Percentiles rank a stretch among this genome's conserved stretches.
Conservation (phyloP, 805 yeast genomes). For the Candida peoriensis region DNA sequence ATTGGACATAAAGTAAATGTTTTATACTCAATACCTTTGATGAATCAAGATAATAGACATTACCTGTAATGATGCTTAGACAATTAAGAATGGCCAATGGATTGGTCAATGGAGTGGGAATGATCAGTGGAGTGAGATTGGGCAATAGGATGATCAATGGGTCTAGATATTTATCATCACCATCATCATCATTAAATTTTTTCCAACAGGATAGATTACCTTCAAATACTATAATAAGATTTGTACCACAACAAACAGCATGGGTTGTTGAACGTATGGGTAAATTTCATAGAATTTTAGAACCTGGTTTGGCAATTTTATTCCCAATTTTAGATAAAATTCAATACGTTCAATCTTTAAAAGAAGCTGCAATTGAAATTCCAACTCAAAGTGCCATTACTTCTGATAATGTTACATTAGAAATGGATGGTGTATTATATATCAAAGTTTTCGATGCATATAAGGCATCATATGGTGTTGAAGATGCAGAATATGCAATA, state of each 20-base stretch:
- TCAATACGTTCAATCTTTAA: constrained; percentile 75
- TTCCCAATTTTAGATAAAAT: constrained; percentile 71
- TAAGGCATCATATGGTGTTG: constrained; percentile 84
- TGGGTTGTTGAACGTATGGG: constrained; percentile 94
- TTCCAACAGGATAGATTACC: constrained; percentile 64
- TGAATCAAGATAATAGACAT: no score
- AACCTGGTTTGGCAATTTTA: constrained; percentile 74
- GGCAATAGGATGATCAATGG: no score
- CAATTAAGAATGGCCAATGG: no score
- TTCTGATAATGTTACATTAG: constrained; percentile 78
- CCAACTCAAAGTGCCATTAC: constrained; percentile 84
- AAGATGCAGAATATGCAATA: constrained; percentile 81
- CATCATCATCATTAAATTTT: constrained; percentile 35
- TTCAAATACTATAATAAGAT: constrained; percentile 67
- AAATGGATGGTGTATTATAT: constrained; percentile 79
- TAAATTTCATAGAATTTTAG: constrained; percentile 59
- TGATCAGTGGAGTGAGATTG: no score
- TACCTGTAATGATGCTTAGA: no score
- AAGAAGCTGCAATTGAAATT: constrained; percentile 81
- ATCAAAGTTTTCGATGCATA: constrained; percentile 75
- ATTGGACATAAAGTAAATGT: no score
- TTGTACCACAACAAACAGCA: constrained; percentile 88
- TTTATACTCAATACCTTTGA: no score
- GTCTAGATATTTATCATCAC: no score
- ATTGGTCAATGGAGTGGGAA: no score